Conservation (phyloP, 2,329 filamentous ascomycete species). For the Hirsutella minnesotensis region DNA sequence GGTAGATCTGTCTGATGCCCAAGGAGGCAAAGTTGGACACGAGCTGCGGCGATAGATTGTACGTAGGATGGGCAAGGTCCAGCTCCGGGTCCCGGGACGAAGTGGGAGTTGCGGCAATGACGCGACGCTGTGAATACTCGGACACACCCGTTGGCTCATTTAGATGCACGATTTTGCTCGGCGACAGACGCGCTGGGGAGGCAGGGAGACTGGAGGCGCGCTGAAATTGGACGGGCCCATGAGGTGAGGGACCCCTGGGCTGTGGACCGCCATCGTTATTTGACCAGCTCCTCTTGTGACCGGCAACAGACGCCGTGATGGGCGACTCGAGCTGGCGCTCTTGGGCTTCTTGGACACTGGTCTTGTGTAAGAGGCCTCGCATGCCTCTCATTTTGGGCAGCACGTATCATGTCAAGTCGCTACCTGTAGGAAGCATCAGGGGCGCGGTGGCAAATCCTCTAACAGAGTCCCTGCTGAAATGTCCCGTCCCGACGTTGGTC, state of each 20-base stretch:
- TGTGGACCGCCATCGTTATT: constrained; percentile 7
- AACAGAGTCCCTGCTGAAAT: too few species aligned
- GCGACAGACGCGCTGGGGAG: constrained; percentile 17
- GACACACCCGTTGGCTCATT: constrained; percentile 17
- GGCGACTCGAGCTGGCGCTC: constrained; percentile 21
- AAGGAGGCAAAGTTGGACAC: constrained; percentile 52
- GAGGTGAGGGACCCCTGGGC: background rate
- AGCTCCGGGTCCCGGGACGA: constrained; percentile 41
- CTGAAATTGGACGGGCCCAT: constrained; percentile 17
- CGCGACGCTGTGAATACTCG: constrained; percentile 45
- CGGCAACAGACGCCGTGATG: constrained; percentile 28
- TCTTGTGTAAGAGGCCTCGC: constrained; percentile 33
- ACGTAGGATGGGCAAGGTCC: constrained; percentile 49
- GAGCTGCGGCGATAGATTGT: constrained; percentile 47
- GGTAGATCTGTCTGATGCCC: constrained; percentile 64
- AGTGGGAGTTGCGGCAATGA: constrained; percentile 41
- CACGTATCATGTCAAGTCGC: too few species aligned
- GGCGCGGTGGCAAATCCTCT: too few species aligned
- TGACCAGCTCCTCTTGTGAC: constrained; percentile 33
- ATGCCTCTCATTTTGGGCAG: constrained; percentile 24
- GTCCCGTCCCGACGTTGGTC: too few species aligned
- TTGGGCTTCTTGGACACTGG: constrained; percentile 36
- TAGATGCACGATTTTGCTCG: constrained; percentile 34
- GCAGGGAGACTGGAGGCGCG: constrained; percentile 19
- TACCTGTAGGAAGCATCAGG: too few species aligned